Conservation (phyloP, 805 yeast species). For the Candida awuae region DNA sequence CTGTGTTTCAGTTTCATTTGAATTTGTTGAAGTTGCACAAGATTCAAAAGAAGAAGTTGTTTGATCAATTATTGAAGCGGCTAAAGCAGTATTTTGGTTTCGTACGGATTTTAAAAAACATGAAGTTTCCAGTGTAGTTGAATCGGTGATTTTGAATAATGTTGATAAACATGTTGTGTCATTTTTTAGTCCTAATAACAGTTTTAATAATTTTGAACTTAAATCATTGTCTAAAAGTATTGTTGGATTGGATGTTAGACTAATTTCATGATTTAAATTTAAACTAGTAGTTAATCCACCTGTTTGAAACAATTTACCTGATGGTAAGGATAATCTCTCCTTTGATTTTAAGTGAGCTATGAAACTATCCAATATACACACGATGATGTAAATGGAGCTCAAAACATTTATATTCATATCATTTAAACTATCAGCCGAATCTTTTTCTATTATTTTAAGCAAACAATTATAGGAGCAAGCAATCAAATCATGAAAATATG, state of each 20-base stretch:
- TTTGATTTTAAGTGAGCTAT: conserved; percentile 1
- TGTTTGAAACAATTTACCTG: neutral
- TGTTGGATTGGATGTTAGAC: conserved; percentile 1
- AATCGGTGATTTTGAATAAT: conserved; percentile 4
- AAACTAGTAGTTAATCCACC: conserved; percentile 4
- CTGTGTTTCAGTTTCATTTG: conserved; percentile 14
- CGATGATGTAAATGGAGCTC: conserved; percentile 7
- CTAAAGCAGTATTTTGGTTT: neutral
- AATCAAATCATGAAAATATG: conserved; percentile 27
- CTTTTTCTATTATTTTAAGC: conserved; percentile 2
- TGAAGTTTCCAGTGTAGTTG: neutral
- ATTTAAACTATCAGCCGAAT: conserved; percentile 2
- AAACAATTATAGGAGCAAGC: conserved; percentile 9
- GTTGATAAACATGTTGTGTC: conserved; percentile 5
- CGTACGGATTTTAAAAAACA: neutral
- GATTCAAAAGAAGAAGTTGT: conserved; percentile 1
- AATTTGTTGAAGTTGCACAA: neutral
- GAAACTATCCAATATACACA: conserved; percentile 10
- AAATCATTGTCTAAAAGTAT: neutral
- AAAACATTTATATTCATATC: conserved; percentile 18
- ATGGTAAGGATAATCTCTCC: neutral
- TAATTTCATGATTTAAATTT: neutral
- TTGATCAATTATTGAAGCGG: neutral
- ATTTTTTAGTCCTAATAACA: conserved; percentile 6
- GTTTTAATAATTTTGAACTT: conserved; percentile 1